Base-by-base conservation (phyloP, 2,329 filamentous ascomycete species). In the Neofusicoccum cordaticola region DNA sequence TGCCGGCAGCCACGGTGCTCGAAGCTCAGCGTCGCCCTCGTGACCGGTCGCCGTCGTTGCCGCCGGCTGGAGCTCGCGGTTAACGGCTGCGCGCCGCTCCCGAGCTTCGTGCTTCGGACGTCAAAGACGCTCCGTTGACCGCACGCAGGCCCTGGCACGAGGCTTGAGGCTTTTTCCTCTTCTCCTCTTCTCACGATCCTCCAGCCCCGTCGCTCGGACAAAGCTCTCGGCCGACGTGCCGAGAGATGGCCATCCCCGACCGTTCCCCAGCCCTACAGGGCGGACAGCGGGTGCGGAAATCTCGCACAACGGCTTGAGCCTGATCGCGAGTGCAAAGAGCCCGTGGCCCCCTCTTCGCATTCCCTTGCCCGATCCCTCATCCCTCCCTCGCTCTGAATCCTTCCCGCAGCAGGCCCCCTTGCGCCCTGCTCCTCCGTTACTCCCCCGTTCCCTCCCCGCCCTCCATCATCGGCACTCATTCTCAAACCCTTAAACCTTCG, bases 331-430 rank as follows among this genome's bases (percentile, higher is more conserved):
- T 19, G 19, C 51, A 15, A 58, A 58, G 27, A 58, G 4, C 41
- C 53, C 15, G 15, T 17, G 19, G 11, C 9, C 19, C 17, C n/a
- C 35, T n/a, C 22, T n/a, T 8, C 7, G 27, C 31, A 51, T 31
- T 7, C 27, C 48, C 22, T 35, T 15, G 27, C 27, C 44, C 56
- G 56, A 60, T 47, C 41, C 41, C 42, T 37, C 44, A 47, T 60
- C 56, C 42, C 42, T 47, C 12, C n/a, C n/a, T 22, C n/a, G 51
- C 13, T 7, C 39, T 39, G 56, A 60, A 60, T 47, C 56, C 56
- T 60, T 60, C 56, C 56, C 56, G 56, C 56, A 60, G 56, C 56
- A 60, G 41, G 56, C 41, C 41, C 44, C 53, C 53, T 44, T 34
- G 56, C 19, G 11, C 31, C 31, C 15, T 9, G 31, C 12, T 34